These are phyloP conservation scores for Fusarium brachygibbosum DNA, from an alignment of 2,329 filamentous ascomycete species.

Conservation along the genomic window DNA sequence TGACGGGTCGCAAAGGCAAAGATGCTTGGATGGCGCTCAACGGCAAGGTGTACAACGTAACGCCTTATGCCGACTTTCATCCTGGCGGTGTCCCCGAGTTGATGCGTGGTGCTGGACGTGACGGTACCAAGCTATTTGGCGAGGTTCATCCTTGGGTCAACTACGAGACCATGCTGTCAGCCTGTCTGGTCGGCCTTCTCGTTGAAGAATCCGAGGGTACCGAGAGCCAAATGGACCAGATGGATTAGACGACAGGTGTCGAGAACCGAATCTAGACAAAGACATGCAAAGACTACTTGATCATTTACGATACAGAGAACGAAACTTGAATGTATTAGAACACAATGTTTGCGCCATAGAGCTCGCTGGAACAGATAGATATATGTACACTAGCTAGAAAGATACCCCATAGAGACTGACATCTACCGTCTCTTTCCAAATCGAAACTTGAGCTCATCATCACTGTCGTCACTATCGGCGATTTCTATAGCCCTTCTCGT, in stretches of 20 bases:
- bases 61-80: constrained; percentile 90
- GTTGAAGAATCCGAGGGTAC: constrained; percentile 67
- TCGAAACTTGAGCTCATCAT: constrained; percentile 69
- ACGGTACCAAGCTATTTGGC: constrained; percentile 73
- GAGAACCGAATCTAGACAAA: background rate
- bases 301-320: background rate
- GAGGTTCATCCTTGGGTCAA: constrained; percentile 81
- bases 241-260: constrained; percentile 64
- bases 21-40: constrained; percentile 93
- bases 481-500: constrained; percentile 54
- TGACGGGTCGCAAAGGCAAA: constrained; percentile 85
- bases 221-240: constrained; percentile 67
- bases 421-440: constrained; percentile 65
- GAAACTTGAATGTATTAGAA: constrained; percentile 16
- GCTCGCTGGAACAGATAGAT: constrained; percentile 36
- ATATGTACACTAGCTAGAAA: constrained; percentile 48
- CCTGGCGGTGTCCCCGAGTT: constrained; percentile 86
- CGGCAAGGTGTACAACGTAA: constrained; percentile 94
- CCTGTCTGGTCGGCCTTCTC: constrained; percentile 73
- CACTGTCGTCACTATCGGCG: constrained; percentile 63
- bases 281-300: background rate
- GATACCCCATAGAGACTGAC: constrained; percentile 50
- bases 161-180: constrained; percentile 76
- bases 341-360: constrained; percentile 28
- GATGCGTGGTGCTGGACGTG: constrained; percentile 71